Evolutionary conservation across 2,329 filamentous ascomycete species (phyloP).

Genomic region (Epichloe hybrida): DNA sequence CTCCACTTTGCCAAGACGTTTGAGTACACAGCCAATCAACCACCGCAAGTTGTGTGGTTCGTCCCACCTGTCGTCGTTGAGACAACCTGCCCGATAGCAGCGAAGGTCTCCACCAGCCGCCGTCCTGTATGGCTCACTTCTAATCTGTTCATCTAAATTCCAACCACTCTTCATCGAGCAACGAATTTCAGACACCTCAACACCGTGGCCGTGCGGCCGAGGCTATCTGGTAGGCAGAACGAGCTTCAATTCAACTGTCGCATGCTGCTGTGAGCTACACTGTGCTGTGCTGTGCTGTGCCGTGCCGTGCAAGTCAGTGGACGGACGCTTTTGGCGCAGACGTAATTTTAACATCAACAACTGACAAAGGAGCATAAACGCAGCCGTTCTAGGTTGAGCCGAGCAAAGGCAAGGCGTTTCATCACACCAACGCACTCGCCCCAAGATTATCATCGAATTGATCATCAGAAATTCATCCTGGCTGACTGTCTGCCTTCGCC

Average conservation of each 20-base stretch:
- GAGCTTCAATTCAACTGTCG: not conserved
- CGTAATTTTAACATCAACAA: not conserved
- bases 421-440: not conserved
- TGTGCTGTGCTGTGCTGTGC: not conserved
- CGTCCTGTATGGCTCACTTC: not conserved
- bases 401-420: not conserved
- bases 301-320: not conserved
- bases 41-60: not conserved
- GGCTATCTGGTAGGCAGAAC: not conserved
- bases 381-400: not conserved
- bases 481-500: not conserved
- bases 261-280: not conserved
- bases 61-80: conserved; percentile 1
- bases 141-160: not conserved
- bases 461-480: not conserved
- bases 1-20: not conserved
- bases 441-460: not conserved
- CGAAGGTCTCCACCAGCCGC: not conserved
- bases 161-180: not conserved
- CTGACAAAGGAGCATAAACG: not conserved
- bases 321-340: not conserved
- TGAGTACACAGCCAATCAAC: not conserved
- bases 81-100: not conserved
- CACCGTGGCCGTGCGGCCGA: conserved; percentile 5
- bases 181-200: not conserved